Percentiles rank a stretch among this genome's conserved stretches.
Conservation (phyloP, 2,329 filamentous ascomycete species). For the Pyrenochaeta sp. region DNA sequence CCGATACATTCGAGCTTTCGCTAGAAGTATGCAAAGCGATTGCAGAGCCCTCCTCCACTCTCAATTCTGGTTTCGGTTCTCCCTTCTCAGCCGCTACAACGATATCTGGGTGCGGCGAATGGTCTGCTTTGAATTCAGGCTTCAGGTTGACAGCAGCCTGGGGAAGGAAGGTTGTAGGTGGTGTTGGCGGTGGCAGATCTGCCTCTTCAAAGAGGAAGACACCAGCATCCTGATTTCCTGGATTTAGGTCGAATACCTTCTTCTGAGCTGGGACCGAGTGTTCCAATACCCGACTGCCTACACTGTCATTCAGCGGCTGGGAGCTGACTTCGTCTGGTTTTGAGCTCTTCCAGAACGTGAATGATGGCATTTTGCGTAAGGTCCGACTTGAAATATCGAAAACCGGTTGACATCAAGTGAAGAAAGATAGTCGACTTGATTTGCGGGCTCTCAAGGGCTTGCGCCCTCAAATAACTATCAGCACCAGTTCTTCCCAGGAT, state of each 20-base stretch:
- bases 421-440: neutral
- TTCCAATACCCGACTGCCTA: slow-evolving; percentile 1
- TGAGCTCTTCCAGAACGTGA: slow-evolving; percentile 30
- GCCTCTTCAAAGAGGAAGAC: slow-evolving; percentile 26
- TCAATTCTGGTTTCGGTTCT: too few relatives aligned
- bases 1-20: too few relatives aligned
- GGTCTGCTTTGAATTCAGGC: too few relatives aligned
- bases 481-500: slow-evolving; percentile 2
- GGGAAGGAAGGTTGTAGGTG: neutral
- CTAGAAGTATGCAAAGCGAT: too few relatives aligned
- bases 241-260: slow-evolving; percentile 19
- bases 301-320: slow-evolving; percentile 12
- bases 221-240: slow-evolving; percentile 25
- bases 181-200: neutral
- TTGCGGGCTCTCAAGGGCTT: neutral
- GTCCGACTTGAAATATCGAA: neutral
- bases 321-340: slow-evolving; percentile 17
- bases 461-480: neutral
- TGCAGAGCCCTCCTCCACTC: too few relatives aligned
- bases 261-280: neutral
- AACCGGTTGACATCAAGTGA: neutral
- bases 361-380: slow-evolving; percentile 28
- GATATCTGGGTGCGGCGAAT: too few relatives aligned
- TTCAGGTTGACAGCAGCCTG: neutral
- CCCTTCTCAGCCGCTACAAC: too few relatives aligned